Evolutionary conservation across 441 rosid genomes (phyloP), one percentile per base, ranked within the genome.

Genomic region (Macaranga tanarius): DNA sequence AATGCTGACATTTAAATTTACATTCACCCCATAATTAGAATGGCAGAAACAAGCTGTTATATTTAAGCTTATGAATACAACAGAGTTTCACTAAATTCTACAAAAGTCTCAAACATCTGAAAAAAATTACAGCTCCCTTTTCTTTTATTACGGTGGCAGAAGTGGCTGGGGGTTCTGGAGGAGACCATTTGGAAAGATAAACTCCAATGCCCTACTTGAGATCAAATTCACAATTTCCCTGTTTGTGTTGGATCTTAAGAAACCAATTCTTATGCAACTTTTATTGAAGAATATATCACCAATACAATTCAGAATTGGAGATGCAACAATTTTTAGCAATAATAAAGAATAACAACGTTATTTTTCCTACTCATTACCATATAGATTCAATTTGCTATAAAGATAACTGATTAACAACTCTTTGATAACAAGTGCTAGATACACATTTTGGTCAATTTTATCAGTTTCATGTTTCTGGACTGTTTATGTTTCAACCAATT

Each of bases 251-350:
- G 10, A 19, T 62, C 15, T 19, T 38, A 7, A 38, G 13, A 38
- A n/a, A 62, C 11, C 48, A 51, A 66, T 66, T 16, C 58, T 66
- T 7, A 10, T 28, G 45, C 40, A 66, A 66, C 59, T 66, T 50
- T 51, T 65, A 11, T 20, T 65, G 34, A 65, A 20, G 23, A 34
- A 22, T 28, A 65, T 12, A 31, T 31, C 38, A 45, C 3, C 26
- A 20, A 63, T 11, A 63, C 38, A 47, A 26, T 11, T 23, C 38
- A 44, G 52, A 26, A 15, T 10, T 65, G 26, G 38, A 65, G 38
- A 12, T 48, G 31, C 50, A 19, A 17, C 12, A 16, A 16, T 60
- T 38, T 60, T 28, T 31, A 31, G 22, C 19, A 34, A 34, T 3
- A 15, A 48, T 3, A 15, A 12, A 48, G 3, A 10, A 22, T 9